These are phyloP conservation scores for Acacia concinna DNA, from an alignment of 331 rosid genomes.

Conservation along the genomic window DNA sequence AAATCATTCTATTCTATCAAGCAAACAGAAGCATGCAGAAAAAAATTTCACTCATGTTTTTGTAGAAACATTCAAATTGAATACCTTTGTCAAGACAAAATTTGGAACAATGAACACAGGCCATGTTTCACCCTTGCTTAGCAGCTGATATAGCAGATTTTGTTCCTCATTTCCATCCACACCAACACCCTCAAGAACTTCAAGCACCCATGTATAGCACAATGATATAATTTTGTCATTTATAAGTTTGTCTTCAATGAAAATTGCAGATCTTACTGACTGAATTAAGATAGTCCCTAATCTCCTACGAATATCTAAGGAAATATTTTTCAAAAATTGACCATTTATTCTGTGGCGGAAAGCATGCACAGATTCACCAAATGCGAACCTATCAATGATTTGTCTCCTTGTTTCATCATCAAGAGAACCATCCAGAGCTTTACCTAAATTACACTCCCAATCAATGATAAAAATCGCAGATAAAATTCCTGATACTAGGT, in stretches of 20 bases:
- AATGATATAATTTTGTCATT: constrained; percentile 52
- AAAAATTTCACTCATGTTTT: constrained; percentile 28
- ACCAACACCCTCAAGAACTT: constrained; percentile 58
- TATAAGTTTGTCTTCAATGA: constrained; percentile 54
- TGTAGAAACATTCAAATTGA: constrained; percentile 25
- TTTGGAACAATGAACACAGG: constrained; percentile 65
- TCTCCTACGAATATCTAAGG: constrained; percentile 44
- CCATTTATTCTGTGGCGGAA: constrained; percentile 54
- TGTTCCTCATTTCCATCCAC: constrained; percentile 64
- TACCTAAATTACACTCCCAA: constrained; percentile 66
- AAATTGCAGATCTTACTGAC: constrained; percentile 64
- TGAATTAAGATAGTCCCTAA: constrained; percentile 54
- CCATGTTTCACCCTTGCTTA: constrained; percentile 62
- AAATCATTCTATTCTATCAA: constrained; percentile 2
- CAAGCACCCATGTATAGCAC: constrained; percentile 76
- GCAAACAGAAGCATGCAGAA: constrained; percentile 8
- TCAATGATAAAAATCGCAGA: constrained; percentile 68
- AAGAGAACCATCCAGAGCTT: constrained; percentile 41
- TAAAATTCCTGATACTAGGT: constrained; percentile 61
- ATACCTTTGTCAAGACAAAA: constrained; percentile 48
- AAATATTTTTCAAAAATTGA: constrained; percentile 58
- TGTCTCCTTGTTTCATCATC: constrained; percentile 45
- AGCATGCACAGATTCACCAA: constrained; percentile 54
- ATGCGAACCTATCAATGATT: constrained; percentile 49
- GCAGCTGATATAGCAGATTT: constrained; percentile 60